A percentile compares a stretch with the other conserved stretches of the same genome.
Conservation (phyloP, 179 eudicot species). For the Pouteria campechiana region DNA sequence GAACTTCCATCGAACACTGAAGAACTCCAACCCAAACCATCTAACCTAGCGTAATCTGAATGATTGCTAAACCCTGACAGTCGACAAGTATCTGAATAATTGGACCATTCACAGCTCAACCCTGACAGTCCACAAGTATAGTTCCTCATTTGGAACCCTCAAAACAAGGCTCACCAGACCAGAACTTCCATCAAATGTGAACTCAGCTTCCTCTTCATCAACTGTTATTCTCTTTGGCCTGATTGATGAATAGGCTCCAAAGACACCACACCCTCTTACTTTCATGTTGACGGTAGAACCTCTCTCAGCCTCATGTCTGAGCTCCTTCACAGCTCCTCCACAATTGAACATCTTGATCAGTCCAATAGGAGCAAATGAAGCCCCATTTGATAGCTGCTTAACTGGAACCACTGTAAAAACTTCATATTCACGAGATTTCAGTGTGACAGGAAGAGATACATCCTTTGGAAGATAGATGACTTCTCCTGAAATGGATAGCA, state of each 20-base stretch:
- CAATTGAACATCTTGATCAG: conserved; percentile 61
- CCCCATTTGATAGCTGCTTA: conserved; percentile 33
- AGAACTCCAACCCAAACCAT: no score
- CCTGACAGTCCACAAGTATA: conserved; percentile 45
- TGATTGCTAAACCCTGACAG: no score
- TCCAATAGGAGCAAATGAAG: conserved; percentile 57
- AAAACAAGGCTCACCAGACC: conserved; percentile 38
- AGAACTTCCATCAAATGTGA: conserved; percentile 32
- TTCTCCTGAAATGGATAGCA: conserved; percentile 32
- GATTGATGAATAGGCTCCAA: conserved; percentile 64
- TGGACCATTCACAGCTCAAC: conserved; percentile 26
- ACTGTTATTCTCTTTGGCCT: conserved; percentile 38
- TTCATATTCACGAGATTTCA: conserved; percentile 56
- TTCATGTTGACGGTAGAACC: conserved; percentile 17
- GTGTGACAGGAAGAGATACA: conserved; percentile 43
- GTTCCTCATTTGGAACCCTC: conserved; percentile 35
- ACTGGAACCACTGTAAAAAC: conserved; percentile 69
- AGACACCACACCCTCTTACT: conserved; percentile 56
- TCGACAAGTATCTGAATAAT: conserved; percentile 42
- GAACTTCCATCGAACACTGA: conserved; percentile 28
- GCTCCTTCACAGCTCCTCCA: conserved; percentile 57
- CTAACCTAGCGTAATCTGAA: no score
- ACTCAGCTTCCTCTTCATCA: conserved; percentile 31
- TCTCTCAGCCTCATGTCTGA: conserved; percentile 29
- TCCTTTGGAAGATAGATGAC: conserved; percentile 39